Percentiles rank a stretch among this genome's conserved stretches.
phyloP scores from a whole-genome alignment of 1,139 yeast genomes.

The Arxiozyma slooffiae region DNA sequence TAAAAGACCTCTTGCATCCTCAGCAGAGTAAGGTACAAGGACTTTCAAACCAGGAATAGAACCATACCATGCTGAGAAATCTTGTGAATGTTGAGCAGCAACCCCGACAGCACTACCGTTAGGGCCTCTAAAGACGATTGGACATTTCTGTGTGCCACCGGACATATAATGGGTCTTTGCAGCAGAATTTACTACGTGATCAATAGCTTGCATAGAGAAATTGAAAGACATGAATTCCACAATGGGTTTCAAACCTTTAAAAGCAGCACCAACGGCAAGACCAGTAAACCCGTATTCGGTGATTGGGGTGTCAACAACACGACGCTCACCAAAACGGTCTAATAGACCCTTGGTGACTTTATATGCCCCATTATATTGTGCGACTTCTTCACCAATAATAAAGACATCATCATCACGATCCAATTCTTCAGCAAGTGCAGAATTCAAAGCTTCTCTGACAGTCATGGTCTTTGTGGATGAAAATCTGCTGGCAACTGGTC shows the following conservation, averaged over 20 bases:
- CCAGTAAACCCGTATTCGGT: slow-evolving; percentile 99
- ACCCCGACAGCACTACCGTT: slow-evolving; percentile 99
- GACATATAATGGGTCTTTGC: slow-evolving; percentile 99
- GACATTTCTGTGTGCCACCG: slow-evolving; percentile 97
- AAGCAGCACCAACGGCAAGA: slow-evolving; percentile 92
- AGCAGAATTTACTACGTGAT: slow-evolving; percentile 95
- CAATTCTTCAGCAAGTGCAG: slow-evolving; percentile 94
- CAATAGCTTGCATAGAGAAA: slow-evolving; percentile 99
- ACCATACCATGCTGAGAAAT: slow-evolving; percentile 96
- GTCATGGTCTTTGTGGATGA: slow-evolving; percentile 59
- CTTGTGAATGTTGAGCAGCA: slow-evolving; percentile 98
- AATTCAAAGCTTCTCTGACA: slow-evolving; percentile 93
- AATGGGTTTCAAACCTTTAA: slow-evolving; percentile 93
- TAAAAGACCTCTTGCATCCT: slow-evolving; percentile 89
- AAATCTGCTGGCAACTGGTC: not conserved
- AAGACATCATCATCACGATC: slow-evolving; percentile 92
- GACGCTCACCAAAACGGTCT: slow-evolving; percentile 94
- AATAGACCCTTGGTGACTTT: slow-evolving; percentile 91
- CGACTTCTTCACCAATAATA: slow-evolving; percentile 98
- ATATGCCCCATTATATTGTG: slow-evolving; percentile 98
- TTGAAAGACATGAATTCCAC: slow-evolving; percentile 98
- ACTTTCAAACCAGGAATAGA: slow-evolving; percentile 97
- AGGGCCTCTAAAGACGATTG: slow-evolving; percentile 96
- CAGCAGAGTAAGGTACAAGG: slow-evolving; percentile 88
- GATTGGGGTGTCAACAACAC: slow-evolving; percentile 95